A percentile compares a stretch with the other conserved stretches of the same genome.
Evolutionary conservation across 163 green algal genomes (phyloP).

Genomic region (Smithsoniella earleae): DNA sequence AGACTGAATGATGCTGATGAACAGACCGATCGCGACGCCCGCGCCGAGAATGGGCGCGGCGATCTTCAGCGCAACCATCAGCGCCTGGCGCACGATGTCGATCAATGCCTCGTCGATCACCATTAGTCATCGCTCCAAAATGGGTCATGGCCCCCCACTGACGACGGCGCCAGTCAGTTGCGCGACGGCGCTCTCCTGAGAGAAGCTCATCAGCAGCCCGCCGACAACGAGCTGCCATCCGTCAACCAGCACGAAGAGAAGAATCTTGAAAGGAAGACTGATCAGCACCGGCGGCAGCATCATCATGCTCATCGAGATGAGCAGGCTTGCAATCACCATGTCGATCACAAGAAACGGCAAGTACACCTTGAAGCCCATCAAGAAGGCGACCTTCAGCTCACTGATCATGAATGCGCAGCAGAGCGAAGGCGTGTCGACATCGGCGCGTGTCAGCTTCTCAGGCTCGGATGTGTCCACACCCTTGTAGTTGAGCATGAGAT

Average conservation of each 20-base stretch:
- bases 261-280: slow-evolving; percentile 28
- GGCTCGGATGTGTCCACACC: neutral
- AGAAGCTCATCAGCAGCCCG: slow-evolving; percentile 23
- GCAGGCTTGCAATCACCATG: slow-evolving; percentile 7
- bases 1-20: neutral
- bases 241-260: slow-evolving; percentile 30
- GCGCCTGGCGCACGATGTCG: slow-evolving; percentile 1
- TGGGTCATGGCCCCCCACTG: neutral
- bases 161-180: no score
- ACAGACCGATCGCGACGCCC: neutral
- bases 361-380: slow-evolving; percentile 22
- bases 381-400: slow-evolving; percentile 16
- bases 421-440: neutral
- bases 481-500: neutral
- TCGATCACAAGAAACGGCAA: slow-evolving; percentile 23
- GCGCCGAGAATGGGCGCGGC: slow-evolving; percentile 1
- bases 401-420: neutral
- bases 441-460: neutral
- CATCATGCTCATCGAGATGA: slow-evolving; percentile 20
- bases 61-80: neutral
- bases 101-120: no score
- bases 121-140: neutral
- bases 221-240: neutral
- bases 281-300: slow-evolving; percentile 27
- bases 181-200: slow-evolving; percentile 4